phyloP scores from a whole-genome alignment of 768 basidiomycete species.

The Lentinula edodes region DNA sequence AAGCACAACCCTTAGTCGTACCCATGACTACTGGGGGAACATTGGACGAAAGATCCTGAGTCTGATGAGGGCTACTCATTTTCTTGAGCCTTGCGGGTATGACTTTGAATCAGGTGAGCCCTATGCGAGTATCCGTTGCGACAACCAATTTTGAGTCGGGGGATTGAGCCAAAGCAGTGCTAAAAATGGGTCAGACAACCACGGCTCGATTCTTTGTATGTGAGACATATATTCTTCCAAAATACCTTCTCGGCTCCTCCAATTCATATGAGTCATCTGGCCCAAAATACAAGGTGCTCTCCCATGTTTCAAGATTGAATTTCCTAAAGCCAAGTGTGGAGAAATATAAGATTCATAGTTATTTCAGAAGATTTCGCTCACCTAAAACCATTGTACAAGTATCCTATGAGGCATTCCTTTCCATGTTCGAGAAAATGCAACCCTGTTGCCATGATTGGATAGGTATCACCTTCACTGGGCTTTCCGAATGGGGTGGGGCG shows the following conservation, averaged over 20 bases:
- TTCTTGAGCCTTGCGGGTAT: not conserved
- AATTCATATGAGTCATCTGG: not conserved
- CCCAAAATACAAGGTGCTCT: not conserved
- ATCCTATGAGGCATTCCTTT: not conserved
- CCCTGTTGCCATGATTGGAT: not conserved
- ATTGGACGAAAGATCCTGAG: not conserved
- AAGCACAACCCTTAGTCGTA: not conserved
- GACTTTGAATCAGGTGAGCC: not conserved
- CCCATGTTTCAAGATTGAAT: not conserved
- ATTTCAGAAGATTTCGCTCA: not conserved
- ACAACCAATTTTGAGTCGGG: not conserved
- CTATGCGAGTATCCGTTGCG: not conserved
- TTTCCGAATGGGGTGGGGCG: not conserved
- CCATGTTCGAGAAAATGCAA: not conserved
- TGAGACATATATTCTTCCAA: not conserved
- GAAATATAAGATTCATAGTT: no score
- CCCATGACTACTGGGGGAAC: not conserved
- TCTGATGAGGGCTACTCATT: not conserved
- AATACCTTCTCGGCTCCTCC: not conserved
- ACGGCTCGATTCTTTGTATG: not conserved
- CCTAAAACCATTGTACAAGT: not conserved
- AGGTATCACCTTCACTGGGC: not conserved
- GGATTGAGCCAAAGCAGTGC: not conserved
- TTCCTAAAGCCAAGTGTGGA: not conserved
- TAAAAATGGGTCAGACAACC: not conserved